These are phyloP conservation scores for Coniochaeta ligniaria DNA, from an alignment of 2,329 filamentous ascomycete species.

Conservation along the genomic window DNA sequence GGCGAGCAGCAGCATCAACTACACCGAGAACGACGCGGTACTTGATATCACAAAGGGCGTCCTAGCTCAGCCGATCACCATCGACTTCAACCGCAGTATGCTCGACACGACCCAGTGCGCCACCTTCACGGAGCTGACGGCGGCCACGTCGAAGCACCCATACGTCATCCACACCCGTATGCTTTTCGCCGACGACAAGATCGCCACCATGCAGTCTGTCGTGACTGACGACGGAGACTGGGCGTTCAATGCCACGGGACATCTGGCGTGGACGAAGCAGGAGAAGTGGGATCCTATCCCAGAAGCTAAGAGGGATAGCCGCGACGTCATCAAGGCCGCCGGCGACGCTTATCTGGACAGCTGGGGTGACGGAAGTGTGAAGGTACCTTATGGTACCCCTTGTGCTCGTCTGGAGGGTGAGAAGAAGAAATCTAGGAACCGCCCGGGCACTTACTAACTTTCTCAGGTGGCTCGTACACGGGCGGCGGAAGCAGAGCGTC, in stretches of 20 bases:
- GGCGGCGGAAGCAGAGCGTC: conserved; percentile 11
- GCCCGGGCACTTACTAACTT: no score
- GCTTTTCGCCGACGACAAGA: conserved; percentile 8
- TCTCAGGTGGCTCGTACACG: conserved; percentile 14
- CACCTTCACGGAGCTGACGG: conserved; percentile 10
- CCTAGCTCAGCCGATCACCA: conserved; percentile 9
- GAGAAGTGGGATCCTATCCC: conserved; percentile 23
- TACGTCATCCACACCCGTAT: conserved; percentile 13
- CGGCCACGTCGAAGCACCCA: conserved; percentile 9
- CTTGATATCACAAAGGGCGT: conserved; percentile 13
- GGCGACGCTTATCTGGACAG: conserved; percentile 21
- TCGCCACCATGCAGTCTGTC: conserved; percentile 19
- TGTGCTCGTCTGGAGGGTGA: conserved; percentile 20
- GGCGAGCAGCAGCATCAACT: conserved; percentile 8
- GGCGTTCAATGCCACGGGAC: conserved; percentile 21
- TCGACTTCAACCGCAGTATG: conserved; percentile 15
- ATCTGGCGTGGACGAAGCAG: conserved; percentile 17
- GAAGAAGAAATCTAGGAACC: no score
- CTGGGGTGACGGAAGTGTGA: conserved; percentile 17
- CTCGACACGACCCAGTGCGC: conserved; percentile 15
- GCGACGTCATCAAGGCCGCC: conserved; percentile 19
- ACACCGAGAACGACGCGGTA: conserved; percentile 14
- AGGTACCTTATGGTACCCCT: conserved; percentile 17
- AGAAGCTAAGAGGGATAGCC: conserved; percentile 15
- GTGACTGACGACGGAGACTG: conserved; percentile 22